Percentiles rank a stretch among this genome's conserved stretches.
phyloP scores from a whole-genome alignment of 768 basidiomycete genomes.

The Boletus speciosus region DNA sequence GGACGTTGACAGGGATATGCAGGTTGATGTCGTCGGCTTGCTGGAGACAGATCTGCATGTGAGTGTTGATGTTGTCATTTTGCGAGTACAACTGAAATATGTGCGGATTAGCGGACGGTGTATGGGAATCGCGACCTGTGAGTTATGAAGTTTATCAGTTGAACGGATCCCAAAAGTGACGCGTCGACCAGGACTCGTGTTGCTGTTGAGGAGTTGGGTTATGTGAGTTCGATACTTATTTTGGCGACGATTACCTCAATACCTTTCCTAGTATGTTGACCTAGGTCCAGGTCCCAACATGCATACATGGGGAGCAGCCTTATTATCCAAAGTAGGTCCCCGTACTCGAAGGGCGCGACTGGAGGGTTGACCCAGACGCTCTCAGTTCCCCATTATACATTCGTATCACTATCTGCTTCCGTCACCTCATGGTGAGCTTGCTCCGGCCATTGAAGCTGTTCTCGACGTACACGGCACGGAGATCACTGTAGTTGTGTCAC shows the following conservation, averaged over 20 bases:
- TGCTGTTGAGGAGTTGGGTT: constrained; percentile 73
- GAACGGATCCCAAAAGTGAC: background rate
- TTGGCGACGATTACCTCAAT: constrained; percentile 4
- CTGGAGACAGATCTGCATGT: constrained; percentile 86
- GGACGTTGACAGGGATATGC: constrained; percentile 55
- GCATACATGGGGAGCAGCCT: constrained; percentile 85
- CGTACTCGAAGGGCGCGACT: background rate
- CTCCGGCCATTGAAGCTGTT: constrained; percentile 85
- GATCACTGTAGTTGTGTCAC: constrained; percentile 81
- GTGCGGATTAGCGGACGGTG: constrained; percentile 49
- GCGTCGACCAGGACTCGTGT: constrained; percentile 58
- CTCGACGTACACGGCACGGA: constrained; percentile 75
- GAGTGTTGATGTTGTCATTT: constrained; percentile 25
- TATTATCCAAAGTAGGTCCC: constrained; percentile 66
- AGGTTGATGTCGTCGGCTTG: constrained; percentile 81
- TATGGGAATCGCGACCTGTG: constrained; percentile 87
- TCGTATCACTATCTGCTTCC: constrained; percentile 85
- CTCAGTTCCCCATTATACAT: constrained; percentile 81
- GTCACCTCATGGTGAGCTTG: constrained; percentile 81
- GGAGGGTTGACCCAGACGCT: background rate
- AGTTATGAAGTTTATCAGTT: constrained; percentile 13
- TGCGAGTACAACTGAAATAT: background rate
- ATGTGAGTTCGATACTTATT: constrained; percentile 46
- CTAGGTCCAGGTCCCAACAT: constrained; percentile 84
- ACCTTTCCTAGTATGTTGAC: constrained; percentile 65